Evolutionary conservation across 345 rosid species (phyloP).

Genomic region (Bruguiera sexangula): DNA sequence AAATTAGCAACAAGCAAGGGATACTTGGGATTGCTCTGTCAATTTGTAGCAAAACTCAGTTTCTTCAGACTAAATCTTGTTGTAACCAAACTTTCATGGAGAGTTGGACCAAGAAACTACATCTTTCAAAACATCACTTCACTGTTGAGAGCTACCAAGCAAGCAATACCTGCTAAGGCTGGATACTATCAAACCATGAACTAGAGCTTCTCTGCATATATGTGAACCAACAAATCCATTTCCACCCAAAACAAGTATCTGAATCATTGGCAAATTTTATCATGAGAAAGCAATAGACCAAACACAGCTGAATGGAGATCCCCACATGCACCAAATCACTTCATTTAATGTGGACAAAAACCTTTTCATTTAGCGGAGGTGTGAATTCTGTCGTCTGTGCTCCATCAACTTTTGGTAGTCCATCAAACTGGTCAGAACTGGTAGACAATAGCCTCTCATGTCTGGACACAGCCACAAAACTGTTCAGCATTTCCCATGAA

Average conservation of each 20-base stretch:
- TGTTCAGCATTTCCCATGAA: conserved; percentile 8
- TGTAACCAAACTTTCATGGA: not conserved
- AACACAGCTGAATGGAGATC: not conserved
- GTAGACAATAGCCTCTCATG: conserved; percentile 28
- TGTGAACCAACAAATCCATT: conserved; percentile 45
- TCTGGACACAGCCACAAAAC: conserved; percentile 11
- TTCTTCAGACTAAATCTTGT: not conserved
- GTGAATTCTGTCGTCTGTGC: conserved; percentile 9
- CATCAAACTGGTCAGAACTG: conserved; percentile 13
- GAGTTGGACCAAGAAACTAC: conserved; percentile 6
- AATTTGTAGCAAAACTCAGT: not conserved
- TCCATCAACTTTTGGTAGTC: conserved; percentile 14
- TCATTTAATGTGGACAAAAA: conserved; percentile 2
- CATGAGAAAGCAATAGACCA: not conserved
- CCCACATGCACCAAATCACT: not conserved
- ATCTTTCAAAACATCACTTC: not conserved
- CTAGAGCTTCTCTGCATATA: conserved; percentile 32
- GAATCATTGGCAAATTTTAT: conserved; percentile 5
- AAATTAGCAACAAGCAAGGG: not conserved
- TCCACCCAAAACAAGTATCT: conserved; percentile 44
- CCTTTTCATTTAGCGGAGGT: conserved; percentile 22
- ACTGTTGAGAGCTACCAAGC: not conserved
- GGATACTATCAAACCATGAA: conserved; percentile 29
- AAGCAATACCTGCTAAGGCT: conserved; percentile 40
- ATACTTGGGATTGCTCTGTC: not conserved